Evolutionary conservation across 1,284 basidiomycete genomes (phyloP).

Genomic region (Xerocomus amazonicus): DNA sequence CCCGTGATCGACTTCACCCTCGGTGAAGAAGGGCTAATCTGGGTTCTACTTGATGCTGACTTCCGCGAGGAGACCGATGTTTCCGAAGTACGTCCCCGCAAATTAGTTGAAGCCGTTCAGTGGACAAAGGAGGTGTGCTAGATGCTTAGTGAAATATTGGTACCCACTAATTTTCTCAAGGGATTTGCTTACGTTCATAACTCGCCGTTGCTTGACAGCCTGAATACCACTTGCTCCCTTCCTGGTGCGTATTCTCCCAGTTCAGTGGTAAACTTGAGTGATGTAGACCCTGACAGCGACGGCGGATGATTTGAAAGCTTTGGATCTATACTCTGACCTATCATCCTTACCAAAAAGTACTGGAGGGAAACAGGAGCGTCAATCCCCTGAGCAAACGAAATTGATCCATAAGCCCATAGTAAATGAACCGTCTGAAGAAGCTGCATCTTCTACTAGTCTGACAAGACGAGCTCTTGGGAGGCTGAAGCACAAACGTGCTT

Average conservation of each 20-base stretch:
- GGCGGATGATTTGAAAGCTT: constrained; percentile 43
- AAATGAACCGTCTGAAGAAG: constrained; percentile 15
- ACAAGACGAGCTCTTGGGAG: constrained; percentile 48
- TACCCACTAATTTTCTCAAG: background rate
- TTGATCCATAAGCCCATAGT: background rate
- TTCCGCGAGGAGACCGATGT: constrained; percentile 34
- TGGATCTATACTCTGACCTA: constrained; percentile 62
- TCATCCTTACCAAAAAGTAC: constrained; percentile 60
- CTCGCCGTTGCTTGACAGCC: constrained; percentile 18
- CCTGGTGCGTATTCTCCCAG: constrained; percentile 29
- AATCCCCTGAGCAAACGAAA: constrained; percentile 25
- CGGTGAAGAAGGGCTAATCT: constrained; percentile 39
- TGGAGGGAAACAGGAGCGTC: constrained; percentile 44
- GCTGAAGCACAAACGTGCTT: constrained; percentile 45
- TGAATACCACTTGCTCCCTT: constrained; percentile 32
- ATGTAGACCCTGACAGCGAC: constrained; percentile 37
- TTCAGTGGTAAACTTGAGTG: constrained; percentile 1
- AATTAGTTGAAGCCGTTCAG: constrained; percentile 15
- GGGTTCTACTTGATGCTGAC: constrained; percentile 50
- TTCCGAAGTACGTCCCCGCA: constrained; percentile 31
- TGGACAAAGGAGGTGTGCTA: constrained; percentile 25
- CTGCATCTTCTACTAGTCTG: constrained; percentile 15
- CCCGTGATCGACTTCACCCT: constrained; percentile 61
- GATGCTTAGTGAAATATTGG: background rate
- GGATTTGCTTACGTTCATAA: constrained; percentile 20